phyloP scores from a whole-genome alignment of 306 rosid genomes.

The Vigna trinervia region DNA sequence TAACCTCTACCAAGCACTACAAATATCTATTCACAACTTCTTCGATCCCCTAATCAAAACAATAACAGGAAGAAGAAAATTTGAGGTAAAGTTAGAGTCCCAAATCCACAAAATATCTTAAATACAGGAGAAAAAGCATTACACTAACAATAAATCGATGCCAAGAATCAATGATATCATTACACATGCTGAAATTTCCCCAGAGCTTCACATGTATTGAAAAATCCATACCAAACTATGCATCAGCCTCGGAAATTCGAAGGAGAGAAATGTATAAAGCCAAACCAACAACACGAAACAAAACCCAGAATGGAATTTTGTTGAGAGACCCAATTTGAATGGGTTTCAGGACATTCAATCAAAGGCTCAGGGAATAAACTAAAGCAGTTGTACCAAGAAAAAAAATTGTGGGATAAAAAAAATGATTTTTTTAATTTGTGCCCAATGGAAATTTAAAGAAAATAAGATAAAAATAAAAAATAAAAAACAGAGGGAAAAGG shows the following conservation, averaged over 20 bases:
- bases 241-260: slow-evolving; percentile 28
- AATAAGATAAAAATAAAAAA: neutral
- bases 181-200: slow-evolving; percentile 4
- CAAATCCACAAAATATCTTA: slow-evolving; percentile 38
- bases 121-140: slow-evolving; percentile 9
- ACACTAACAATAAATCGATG: slow-evolving; percentile 12
- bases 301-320: slow-evolving; percentile 20
- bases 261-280: neutral
- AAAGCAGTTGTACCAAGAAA: slow-evolving; percentile 20
- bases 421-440: neutral
- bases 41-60: slow-evolving; percentile 30
- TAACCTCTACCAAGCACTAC: slow-evolving; percentile 18
- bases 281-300: neutral
- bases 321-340: slow-evolving; percentile 33
- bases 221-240: slow-evolving; percentile 7
- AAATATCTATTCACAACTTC: neutral
- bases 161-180: slow-evolving; percentile 15
- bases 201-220: slow-evolving; percentile 10
- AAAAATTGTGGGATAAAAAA: slow-evolving; percentile 19
- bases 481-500: neutral
- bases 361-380: slow-evolving; percentile 17
- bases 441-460: slow-evolving; percentile 5
- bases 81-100: slow-evolving; percentile 20
- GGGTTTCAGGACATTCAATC: neutral
- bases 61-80: neutral